phyloP scores from a whole-genome alignment of 176 grass and related monocot species.

The Zizania latifolia region DNA sequence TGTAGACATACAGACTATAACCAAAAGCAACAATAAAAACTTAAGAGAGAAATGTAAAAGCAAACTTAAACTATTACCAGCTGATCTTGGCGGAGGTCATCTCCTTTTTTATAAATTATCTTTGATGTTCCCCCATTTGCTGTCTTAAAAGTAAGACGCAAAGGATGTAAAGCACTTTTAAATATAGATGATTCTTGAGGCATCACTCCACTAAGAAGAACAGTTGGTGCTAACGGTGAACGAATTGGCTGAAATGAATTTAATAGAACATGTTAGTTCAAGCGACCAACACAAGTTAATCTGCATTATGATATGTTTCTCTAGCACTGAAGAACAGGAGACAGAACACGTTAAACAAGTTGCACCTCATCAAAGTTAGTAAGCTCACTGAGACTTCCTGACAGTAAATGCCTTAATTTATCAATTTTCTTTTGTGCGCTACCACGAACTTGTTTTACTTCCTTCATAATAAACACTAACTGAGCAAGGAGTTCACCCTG shows the following conservation, averaged over 20 bases:
- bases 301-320: conserved; percentile 3
- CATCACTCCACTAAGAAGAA: conserved; percentile 67
- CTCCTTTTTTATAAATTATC: conserved; percentile 91
- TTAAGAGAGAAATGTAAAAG: not conserved
- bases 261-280: conserved; percentile 13
- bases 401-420: conserved; percentile 69
- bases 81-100: conserved; percentile 95
- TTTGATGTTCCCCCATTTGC: conserved; percentile 64
- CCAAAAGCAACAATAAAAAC: not conserved
- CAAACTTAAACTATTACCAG: conserved; percentile 48
- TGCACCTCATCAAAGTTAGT: conserved; percentile 90
- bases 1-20: not conserved
- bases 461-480: conserved; percentile 79
- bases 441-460: conserved; percentile 77
- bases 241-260: conserved; percentile 73
- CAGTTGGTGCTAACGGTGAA: conserved; percentile 62
- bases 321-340: not conserved
- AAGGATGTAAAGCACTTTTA: conserved; percentile 74
- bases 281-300: conserved; percentile 18
- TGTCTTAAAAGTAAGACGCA: conserved; percentile 79
- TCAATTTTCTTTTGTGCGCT: conserved; percentile 86
- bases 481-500: conserved; percentile 84
- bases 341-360: not conserved
- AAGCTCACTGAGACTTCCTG: conserved; percentile 75
- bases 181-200: conserved; percentile 88